Evolutionary conservation across 305 asterid species (phyloP), one percentile per base, ranked within the genome.

Genomic region (Plantago coronopus): DNA sequence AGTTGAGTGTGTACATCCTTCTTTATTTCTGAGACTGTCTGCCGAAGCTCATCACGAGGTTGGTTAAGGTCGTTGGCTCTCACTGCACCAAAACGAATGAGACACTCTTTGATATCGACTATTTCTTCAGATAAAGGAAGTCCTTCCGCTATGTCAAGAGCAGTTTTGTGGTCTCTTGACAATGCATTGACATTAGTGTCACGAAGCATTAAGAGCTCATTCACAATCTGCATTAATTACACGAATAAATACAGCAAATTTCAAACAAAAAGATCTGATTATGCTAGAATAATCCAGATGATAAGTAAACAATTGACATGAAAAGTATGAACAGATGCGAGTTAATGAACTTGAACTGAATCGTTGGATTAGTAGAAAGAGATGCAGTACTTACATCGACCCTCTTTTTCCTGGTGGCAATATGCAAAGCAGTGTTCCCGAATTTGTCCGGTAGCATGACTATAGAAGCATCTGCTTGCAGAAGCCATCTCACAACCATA

Each of bases 1-100:
- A 88, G 96, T 77, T 88, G 94, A 20, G 58, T 79, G 62, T 87
- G 96, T 51, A 90, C 85, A 18, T 87, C 87, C 58, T 82, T 83
- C 81, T 90, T 90, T 65, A 87, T 85, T 59, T 82, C 91, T 18
- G 95, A 80, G 17, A 91, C 97, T 0, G 97, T 83, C 65, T 76
- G 76, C 14, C 94, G 78, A 62, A 87, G 78, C 70, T 90, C 97
- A 19, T 90, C 95, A 27, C 95, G 87, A 7, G 97, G 94, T 65
- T 90, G 97, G 67, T 87, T 87, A 70, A 90, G 77, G 22, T 90
- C 95, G 17, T 82, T 82, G 61, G 96, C 96, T 59, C 94, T 74
- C 54, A 85, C 74, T 6, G 83, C 97, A 45, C 96, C 97, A 31
- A 59, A 73, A 7, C 87, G 95, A 57, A 57, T 50, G 58, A 91